Base-by-base conservation (phyloP, 2,329 filamentous ascomycete genomes). In the Diaporthe australafricana region DNA sequence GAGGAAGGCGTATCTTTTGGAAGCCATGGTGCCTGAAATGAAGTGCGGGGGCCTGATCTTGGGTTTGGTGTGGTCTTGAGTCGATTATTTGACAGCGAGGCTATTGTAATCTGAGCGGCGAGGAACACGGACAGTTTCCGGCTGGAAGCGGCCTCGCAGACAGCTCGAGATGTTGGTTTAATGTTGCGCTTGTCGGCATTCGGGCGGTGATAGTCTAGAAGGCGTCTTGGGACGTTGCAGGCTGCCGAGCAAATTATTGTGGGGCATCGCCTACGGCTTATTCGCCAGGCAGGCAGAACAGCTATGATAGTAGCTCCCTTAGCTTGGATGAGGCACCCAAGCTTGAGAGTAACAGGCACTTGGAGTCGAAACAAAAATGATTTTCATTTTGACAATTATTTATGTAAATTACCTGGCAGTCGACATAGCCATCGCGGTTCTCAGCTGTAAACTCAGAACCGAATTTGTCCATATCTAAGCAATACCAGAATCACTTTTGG, bases 1-100 rank as follows among this genome's bases (percentile, higher is more conserved):
- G 74, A 93, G 81, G 75, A 93, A 88, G 9, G 90, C 89, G 79
- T 92, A 93, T 77, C 88, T 89, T 80, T 92, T 92, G 57, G 84
- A 83, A 22, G 79, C 75, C 60, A 69, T 74, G 40, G 25, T 70
- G 50, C 50, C 17, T 53, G 20, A 12, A 12, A 14, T 48, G 42
- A 22, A 5, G 7, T 14, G 17, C 5, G 42, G 32, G 27, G n/a
- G 60, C 42, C 20, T 17, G 27, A 35, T 40, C 27, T 25, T 63
- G 20, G 42, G 20, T 16, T 17, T 5, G 42, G 20, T 47, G 32
- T 4, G 57, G 38, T 48, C 25, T 35, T 27, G 20, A 40, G 25
- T 27, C 16, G 40, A 22, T 32, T 32, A 32, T 63, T 17, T 17
- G 30, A 48, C 20, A 35, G 42, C 25, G 17, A 32, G 20, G 20